Base-by-base conservation (phyloP, 345 rosid genomes). In the Euphorbia tirucalli region DNA sequence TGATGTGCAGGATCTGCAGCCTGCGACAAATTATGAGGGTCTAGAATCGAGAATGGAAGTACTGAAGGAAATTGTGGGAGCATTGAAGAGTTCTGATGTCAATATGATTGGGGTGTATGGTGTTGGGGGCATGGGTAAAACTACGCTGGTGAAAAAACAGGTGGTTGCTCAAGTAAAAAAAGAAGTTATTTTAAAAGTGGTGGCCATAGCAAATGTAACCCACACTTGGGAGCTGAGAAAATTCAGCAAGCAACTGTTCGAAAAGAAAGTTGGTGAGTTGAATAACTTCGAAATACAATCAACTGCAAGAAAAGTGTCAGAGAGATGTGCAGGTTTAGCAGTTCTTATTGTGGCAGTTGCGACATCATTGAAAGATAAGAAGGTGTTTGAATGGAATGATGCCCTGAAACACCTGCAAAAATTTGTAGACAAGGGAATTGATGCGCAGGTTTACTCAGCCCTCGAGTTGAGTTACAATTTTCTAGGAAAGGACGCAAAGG, bases 161-260 rank as follows among this genome's bases (percentile, higher is more conserved):
- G 25, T 66, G 0, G 60, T 7, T 1, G 28, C 19, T 5, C 58
- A 74, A 46, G 77, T 39, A 0, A 46, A 21, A 3, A 27, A 44
- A 18, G 22, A 59, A 0, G 41, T 27, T 13, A 19, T 46, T 9
- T 57, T 46, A n/a, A 56, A 74, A 27, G 39, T 6, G 69, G 67
- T 80, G 16, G 73, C 66, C 2, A 5, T 25, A 19, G 71, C 18
- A 1, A 11, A 2, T 4, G 68, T 80, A 8, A 41, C 78, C 6
- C 44, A 15, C 5, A 32, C 14, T 0, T 58, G 61, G 11, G 32
- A 78, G 7, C 1, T 75, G 1, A 52, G 1, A 56, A 19, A 13
- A 77, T 80, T 70, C 84, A 73, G 39, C 70, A n/a, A 2, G 85
- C 35, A 62, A 2, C 55, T 80, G 11, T 85, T 85, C 27, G 41